A percentile compares a stretch with the other conserved stretches of the same genome.
phyloP scores from a whole-genome alignment of 2,329 filamentous ascomycete genomes.

The Fusarium ambrosium region DNA sequence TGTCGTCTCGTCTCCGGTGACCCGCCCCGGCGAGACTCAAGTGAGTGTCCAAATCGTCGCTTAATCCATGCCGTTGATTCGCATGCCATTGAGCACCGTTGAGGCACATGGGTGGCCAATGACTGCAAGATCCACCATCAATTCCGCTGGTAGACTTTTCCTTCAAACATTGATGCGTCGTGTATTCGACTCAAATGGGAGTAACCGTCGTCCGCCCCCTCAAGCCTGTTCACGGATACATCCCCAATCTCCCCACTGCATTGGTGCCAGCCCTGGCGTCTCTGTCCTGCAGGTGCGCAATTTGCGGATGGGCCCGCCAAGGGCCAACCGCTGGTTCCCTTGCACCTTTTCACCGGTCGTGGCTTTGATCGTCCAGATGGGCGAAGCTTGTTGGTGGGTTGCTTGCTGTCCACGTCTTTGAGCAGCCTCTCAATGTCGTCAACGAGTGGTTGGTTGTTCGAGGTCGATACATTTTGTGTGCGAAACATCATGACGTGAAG shows the following conservation, averaged over 20 bases:
- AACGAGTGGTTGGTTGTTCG: neutral
- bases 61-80: conserved; percentile 47
- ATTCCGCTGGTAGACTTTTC: conserved; percentile 18
- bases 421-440: conserved; percentile 2
- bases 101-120: conserved; percentile 18
- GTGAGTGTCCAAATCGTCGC: conserved; percentile 38
- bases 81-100: conserved; percentile 31
- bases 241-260: conserved; percentile 30
- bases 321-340: conserved; percentile 22
- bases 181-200: conserved; percentile 15
- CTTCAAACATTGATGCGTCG: neutral
- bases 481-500: neutral
- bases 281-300: conserved; percentile 37
- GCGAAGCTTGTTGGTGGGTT: conserved; percentile 22
- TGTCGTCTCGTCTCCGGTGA: conserved; percentile 46
- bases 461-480: neutral
- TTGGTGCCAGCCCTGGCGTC: conserved; percentile 29
- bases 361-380: conserved; percentile 30
- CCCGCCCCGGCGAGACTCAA: conserved; percentile 38
- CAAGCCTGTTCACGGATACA: conserved; percentile 17
- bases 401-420: conserved; percentile 12
- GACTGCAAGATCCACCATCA: conserved; percentile 13
- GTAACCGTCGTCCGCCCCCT: conserved; percentile 15
- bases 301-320: conserved; percentile 41
- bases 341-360: conserved; percentile 28